Base-by-base conservation (phyloP, 352 stramenopile species). In the Phytophthora crassamura region DNA sequence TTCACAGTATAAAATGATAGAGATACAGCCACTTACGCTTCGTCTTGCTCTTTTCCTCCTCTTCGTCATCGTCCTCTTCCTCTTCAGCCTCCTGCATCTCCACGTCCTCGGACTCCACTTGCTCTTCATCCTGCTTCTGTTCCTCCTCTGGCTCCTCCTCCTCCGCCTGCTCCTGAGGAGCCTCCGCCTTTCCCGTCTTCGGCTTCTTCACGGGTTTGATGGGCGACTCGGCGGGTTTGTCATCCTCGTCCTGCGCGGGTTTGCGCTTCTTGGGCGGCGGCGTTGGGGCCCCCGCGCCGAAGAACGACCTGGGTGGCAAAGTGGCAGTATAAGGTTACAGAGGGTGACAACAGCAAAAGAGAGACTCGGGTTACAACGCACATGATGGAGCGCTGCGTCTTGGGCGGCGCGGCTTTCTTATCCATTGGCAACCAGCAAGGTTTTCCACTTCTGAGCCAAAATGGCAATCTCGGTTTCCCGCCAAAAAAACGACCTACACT, bases 341-440 rank as follows among this genome's bases (percentile, higher is more conserved):
- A 30, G 25, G 25, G 25, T 30, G 25, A 4, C 5, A 34, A 11
- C 1, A 11, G 15, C 28, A 47, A n/a, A 11, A 38, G 8, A 25
- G 35, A 46, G n/a, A 40, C 4, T 36, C 16, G 7, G 15, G 25
- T 41, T 40, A 39, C 6, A 18, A 74, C 78, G 45, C 77, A 91
- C 80, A 51, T 84, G 75, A 93, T 90, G 28, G 82, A 89, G 50
- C 76, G 67, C 72, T 93, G 84, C 66, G 59, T 47, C 64, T 79
- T 86, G 34, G 62, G 28, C 8, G 36, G 39, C 20, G 65, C 52
- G 25, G 33, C 56, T 69, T 42, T 38, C 5, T 20, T 33, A n/a
- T 45, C 49, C 5, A 22, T 42, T 32, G 11, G 11, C 38, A 20
- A 25, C 22, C 22, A 25, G 22, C 22, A 3, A 25, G 22, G 2